Conservation (phyloP, 2,329 filamentous ascomycete genomes). For the Penicillium hesseltinei region DNA sequence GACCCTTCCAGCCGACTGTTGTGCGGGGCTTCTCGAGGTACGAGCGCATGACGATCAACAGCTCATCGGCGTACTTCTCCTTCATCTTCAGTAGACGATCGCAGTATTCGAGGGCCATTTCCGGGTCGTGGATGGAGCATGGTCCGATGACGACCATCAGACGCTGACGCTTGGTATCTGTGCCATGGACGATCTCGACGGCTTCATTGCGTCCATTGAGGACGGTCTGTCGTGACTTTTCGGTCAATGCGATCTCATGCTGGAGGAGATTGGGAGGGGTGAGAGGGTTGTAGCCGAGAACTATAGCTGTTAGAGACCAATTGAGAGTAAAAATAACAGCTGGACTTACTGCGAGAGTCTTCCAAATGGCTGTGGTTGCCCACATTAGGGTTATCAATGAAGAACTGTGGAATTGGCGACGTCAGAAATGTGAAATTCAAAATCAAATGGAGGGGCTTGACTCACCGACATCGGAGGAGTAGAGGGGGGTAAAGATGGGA, state of each 20-base stretch:
- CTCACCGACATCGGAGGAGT: conserved; percentile 35
- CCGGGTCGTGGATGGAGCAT: conserved; percentile 95
- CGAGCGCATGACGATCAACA: conserved; percentile 94
- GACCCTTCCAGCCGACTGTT: conserved; percentile 96
- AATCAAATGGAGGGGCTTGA: conserved; percentile 17
- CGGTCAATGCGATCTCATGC: conserved; percentile 70
- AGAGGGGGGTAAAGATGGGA: neutral
- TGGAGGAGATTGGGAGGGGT: conserved; percentile 93
- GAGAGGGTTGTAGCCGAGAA: conserved; percentile 88
- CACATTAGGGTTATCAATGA: conserved; percentile 74
- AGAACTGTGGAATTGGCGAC: conserved; percentile 55
- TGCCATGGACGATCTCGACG: conserved; percentile 60
- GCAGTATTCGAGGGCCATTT: conserved; percentile 89
- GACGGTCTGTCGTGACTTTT: conserved; percentile 52
- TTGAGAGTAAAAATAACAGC: neutral
- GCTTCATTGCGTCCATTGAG: conserved; percentile 60
- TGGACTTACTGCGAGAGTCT: conserved; percentile 77
- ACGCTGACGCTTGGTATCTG: conserved; percentile 53
- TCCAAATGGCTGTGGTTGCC: conserved; percentile 72
- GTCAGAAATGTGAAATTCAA: conserved; percentile 12
- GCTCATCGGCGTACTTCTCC: conserved; percentile 82
- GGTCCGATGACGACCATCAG: conserved; percentile 84
- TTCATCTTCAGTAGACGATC: conserved; percentile 75
- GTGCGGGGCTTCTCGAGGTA: conserved; percentile 99
- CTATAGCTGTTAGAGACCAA: conserved; percentile 41